Base-by-base conservation (phyloP, 176 grass and related monocot species). In the Juncus inflexus region DNA sequence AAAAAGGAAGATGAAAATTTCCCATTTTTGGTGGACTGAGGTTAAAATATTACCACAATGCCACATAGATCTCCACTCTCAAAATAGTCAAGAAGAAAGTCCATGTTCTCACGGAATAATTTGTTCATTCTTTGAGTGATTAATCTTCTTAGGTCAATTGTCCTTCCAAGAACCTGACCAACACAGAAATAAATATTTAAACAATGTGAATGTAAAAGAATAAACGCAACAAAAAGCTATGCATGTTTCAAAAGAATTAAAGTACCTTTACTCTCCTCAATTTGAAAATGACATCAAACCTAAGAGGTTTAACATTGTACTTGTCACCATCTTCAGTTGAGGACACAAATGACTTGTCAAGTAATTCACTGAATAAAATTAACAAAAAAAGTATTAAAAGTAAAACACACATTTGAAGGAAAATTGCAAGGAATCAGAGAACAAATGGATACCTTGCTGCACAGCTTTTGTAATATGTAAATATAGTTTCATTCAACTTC, bases 71-170 rank as follows among this genome's bases (percentile, higher is more conserved):
- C 92, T 15, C 83, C 81, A 73, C 80, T 86, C 78, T 96, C 92
- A 67, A 96, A 96, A 74, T 36, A 81, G 55, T 81, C 87, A 64
- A 91, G 84, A 61, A 96, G 81, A 78, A 83, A 96, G 70, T 96
- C 92, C 74, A 96, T 91, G 72, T 96, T 96, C 69, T 96, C 92
- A 50, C 92, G 66, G 55, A 96, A 96, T 67, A 96, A 78, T 72
- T 87, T 91, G 70, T 96, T 96, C 87, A 96, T 91, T 85, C 84
- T 87, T 79, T 91, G 87, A 81, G 74, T 88, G 78, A 91, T 81
- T 79, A 96, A 79, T 65, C 87, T 96, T 86, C 92, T 90, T 61
- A 96, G 65, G 62, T 96, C 84, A 83, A 96, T 91, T 13, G 79
- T 91, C 66, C 91, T 96, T 50, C 91, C 91, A 67, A 96, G 80